These are phyloP conservation scores for Lentinula novae-zelandiae DNA, from an alignment of 1,284 basidiomycete species.

Conservation along the genomic window DNA sequence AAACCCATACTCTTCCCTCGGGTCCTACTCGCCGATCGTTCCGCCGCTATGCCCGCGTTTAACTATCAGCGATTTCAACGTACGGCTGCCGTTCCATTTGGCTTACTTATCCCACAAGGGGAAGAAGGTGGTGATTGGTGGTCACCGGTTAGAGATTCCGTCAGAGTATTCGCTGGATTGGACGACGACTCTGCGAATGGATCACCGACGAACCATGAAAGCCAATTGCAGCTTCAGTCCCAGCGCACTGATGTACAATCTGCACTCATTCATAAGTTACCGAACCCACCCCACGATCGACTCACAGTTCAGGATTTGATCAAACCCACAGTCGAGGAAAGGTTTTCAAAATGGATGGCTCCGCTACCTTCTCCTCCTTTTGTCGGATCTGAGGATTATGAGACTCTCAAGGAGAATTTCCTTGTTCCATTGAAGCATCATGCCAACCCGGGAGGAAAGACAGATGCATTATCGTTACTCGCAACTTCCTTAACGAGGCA, in stretches of 20 bases:
- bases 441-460: background rate
- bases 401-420: background rate
- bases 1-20: slow-evolving; percentile 78
- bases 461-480: background rate
- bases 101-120: slow-evolving; percentile 37
- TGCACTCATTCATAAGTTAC: background rate
- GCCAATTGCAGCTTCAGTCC: background rate
- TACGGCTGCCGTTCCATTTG: slow-evolving; percentile 71
- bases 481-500: slow-evolving; percentile 3
- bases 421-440: slow-evolving; percentile 1
- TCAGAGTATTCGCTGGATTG: slow-evolving; percentile 68
- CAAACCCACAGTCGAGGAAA: slow-evolving; percentile 4
- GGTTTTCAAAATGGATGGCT: background rate
- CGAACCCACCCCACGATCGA: background rate
- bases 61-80: slow-evolving; percentile 70
- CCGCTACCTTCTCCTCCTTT: slow-evolving; percentile 7
- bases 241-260: slow-evolving; percentile 10
- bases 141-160: slow-evolving; percentile 69
- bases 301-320: slow-evolving; percentile 6
- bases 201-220: slow-evolving; percentile 18
- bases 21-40: slow-evolving; percentile 78
- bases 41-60: slow-evolving; percentile 71
- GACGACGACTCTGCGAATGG: slow-evolving; percentile 33
- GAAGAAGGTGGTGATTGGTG: slow-evolving; percentile 75
- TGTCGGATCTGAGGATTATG: slow-evolving; percentile 2